Evolutionary conservation across 2,329 filamentous ascomycete genomes (phyloP).

Genomic region (Penicillium hordei): DNA sequence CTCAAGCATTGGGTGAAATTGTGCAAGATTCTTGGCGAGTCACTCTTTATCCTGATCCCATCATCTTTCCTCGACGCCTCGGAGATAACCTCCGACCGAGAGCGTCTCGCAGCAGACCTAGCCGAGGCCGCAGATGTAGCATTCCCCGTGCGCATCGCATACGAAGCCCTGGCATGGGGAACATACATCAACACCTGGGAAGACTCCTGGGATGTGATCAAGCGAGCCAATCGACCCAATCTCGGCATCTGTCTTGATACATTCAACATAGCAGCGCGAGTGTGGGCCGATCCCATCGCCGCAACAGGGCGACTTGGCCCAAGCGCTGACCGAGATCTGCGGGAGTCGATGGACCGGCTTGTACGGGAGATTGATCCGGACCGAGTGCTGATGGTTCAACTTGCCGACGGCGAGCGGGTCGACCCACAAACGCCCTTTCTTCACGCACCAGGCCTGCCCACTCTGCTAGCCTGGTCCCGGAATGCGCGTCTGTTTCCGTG

Average conservation of each 20-base stretch:
- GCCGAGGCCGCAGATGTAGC: constrained; percentile 23
- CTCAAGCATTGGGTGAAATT: constrained; percentile 22
- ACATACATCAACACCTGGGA: constrained; percentile 72
- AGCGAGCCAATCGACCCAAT: constrained; percentile 64
- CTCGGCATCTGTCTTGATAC: constrained; percentile 76
- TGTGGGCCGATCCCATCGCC: constrained; percentile 66
- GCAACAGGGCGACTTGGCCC: constrained; percentile 49
- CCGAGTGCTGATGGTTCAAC: constrained; percentile 72
- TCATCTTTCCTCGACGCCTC: constrained; percentile 24
- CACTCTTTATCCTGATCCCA: constrained; percentile 25
- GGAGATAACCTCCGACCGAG: constrained; percentile 21
- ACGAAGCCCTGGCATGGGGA: constrained; percentile 71
- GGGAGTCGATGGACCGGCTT: constrained; percentile 56
- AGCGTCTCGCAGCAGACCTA: constrained; percentile 20
- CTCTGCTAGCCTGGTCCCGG: constrained; percentile 72
- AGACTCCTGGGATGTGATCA: constrained; percentile 66
- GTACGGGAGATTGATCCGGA: constrained; percentile 56
- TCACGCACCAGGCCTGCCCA: constrained; percentile 57
- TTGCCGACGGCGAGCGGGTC: constrained; percentile 70
- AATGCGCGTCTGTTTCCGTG: constrained; percentile 71
- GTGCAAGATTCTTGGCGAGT: constrained; percentile 20
- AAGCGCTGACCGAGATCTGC: constrained; percentile 56
- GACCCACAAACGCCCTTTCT: constrained; percentile 53
- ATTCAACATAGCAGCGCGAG: constrained; percentile 70
- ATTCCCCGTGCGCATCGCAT: constrained; percentile 52